Conservation (phyloP, 805 yeast genomes). For the Pichia membranifaciens region DNA sequence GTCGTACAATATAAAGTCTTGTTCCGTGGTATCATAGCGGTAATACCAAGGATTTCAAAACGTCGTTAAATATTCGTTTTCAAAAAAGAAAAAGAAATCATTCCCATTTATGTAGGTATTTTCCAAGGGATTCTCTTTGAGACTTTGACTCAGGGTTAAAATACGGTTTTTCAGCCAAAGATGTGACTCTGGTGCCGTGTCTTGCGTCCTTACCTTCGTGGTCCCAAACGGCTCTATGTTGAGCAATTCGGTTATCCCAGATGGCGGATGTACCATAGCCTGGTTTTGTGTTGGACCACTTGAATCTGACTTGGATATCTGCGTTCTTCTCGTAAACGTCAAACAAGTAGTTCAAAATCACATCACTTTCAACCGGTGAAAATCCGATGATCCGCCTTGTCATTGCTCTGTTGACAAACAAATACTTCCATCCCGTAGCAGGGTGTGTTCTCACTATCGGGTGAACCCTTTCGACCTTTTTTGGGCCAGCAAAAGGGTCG, state of each 20-base stretch:
- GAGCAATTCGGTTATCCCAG: slow-evolving; percentile 46
- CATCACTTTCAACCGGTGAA: slow-evolving; percentile 43
- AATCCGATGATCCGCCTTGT: slow-evolving; percentile 49
- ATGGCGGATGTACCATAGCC: slow-evolving; percentile 42
- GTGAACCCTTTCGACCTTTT: slow-evolving; percentile 48
- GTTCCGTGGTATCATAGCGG: too few species aligned
- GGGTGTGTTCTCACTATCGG: slow-evolving; percentile 62
- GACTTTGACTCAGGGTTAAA: slow-evolving; percentile 45
- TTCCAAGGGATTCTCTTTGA: slow-evolving; percentile 46
- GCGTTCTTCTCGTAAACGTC: slow-evolving; percentile 44
- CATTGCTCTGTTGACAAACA: slow-evolving; percentile 47
- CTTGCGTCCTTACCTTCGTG: slow-evolving; percentile 36
- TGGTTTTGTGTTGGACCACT: slow-evolving; percentile 34
- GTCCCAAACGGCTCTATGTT: slow-evolving; percentile 41
- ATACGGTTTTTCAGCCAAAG: slow-evolving; percentile 49
- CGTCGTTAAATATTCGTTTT: too few species aligned
- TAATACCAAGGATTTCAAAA: too few species aligned
- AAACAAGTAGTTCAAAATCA: slow-evolving; percentile 42
- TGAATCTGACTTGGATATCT: slow-evolving; percentile 52
- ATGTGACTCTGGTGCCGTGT: slow-evolving; percentile 50
- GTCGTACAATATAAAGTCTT: too few species aligned
- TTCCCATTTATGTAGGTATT: slow-evolving; percentile 16
- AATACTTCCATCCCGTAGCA: slow-evolving; percentile 55
- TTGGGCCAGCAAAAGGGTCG: slow-evolving; percentile 41
- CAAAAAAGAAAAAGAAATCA: too few species aligned